Evolutionary conservation across 2,329 filamentous ascomycete species (phyloP), one percentile per base, ranked within the genome.

Genomic region (Colletotrichum musicola): DNA sequence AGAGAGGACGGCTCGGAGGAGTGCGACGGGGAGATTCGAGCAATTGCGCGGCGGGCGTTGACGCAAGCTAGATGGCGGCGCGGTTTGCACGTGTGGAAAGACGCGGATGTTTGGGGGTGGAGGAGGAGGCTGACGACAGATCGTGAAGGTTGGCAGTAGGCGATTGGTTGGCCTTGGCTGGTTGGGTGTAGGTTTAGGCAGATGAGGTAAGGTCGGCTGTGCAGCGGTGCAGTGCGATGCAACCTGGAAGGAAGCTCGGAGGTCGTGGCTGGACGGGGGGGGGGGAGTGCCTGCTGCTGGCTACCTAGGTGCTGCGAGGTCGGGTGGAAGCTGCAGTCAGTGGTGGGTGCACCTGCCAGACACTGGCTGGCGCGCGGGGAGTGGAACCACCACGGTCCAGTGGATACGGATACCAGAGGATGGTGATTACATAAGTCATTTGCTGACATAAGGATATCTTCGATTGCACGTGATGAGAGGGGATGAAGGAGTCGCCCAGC

Each of bases 151-250:
- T 56, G n/a, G 25, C 49, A 50, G 22, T 46, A 47, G 42, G 44
- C 51, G 38, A 25, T 18, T 56, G 42, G 57, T 25, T 42, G 18
- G 27, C 30, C 30, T 25, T 50, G 49, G 57, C 54, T 51, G 54
- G 27, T 40, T 42, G 58, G 57, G 18, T n/a, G 46, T 53, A 27
- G 12, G 16, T 46, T 46, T 30, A 30, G 27, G 49, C 42, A 61
- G 62, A 60, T 65, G 57, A 65, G 63, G 63, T 62, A 65, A 62
- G 63, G 47, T 40, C 18, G 57, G 57, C 59, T n/a, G 55, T 61
- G 58, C 58, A 40, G 30, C 38, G 57, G n/a, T 54, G 54, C 47
- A n/a, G 55, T 54, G 27, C 27, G 38, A 56, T 61, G 51, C 51
- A 55, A 67, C 58, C 64, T 67, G 25, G 58, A 51, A 44, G 58